Percentiles rank a stretch among this genome's conserved stretches.
Conservation (phyloP, 805 yeast species). For the Hermanozyma aechmeae region DNA sequence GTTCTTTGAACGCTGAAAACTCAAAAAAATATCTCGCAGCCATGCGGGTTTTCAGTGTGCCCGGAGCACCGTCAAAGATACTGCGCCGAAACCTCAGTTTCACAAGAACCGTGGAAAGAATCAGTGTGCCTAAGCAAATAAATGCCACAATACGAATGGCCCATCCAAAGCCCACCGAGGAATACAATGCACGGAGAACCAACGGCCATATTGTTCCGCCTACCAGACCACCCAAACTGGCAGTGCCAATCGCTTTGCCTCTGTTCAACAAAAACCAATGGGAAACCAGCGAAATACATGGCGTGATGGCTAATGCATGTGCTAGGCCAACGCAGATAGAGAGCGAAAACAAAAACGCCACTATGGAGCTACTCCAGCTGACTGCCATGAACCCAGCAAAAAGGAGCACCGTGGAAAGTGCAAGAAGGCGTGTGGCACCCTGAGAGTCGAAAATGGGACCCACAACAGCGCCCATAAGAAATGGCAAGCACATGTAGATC, state of each 20-base stretch:
- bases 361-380: constrained; percentile 43
- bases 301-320: constrained; percentile 50
- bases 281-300: constrained; percentile 50
- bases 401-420: constrained; percentile 21
- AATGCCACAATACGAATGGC: constrained; percentile 41
- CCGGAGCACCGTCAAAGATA: too few species aligned
- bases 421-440: constrained; percentile 42
- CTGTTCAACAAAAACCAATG: constrained; percentile 58
- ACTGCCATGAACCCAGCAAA: constrained; percentile 46
- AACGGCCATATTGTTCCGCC: constrained; percentile 61
- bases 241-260: constrained; percentile 53
- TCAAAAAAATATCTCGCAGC: constrained; percentile 20
- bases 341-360: constrained; percentile 55
- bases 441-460: constrained; percentile 58
- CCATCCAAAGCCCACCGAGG: constrained; percentile 50
- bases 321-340: constrained; percentile 46
- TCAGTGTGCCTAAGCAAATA: constrained; percentile 18
- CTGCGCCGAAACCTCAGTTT: constrained; percentile 16
- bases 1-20: constrained; percentile 28
- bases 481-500: constrained; percentile 37
- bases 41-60: not conserved
- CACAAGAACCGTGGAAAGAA: constrained; percentile 15
- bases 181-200: constrained; percentile 36
- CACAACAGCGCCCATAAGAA: constrained; percentile 19
- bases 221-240: constrained; percentile 56